phyloP scores from a whole-genome alignment of 2,329 filamentous ascomycete species.

The Trichoderma citrinoviride region DNA sequence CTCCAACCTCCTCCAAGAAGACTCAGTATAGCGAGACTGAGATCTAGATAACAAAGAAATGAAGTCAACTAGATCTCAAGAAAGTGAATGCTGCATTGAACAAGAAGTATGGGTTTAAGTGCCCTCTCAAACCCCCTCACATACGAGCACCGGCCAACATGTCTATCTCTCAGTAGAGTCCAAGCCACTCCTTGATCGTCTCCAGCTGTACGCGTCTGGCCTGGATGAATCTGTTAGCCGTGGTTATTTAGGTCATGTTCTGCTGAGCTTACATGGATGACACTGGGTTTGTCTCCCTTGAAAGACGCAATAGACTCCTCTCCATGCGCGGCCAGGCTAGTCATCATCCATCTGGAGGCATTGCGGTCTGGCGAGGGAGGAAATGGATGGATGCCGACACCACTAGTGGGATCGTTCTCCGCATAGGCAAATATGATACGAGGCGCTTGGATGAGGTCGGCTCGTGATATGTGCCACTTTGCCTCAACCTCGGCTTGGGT shows the following conservation, averaged over 20 bases:
- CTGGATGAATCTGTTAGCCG: not conserved
- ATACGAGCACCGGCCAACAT: not conserved
- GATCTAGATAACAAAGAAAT: not conserved
- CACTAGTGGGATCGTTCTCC: not conserved
- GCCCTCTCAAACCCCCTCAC: not conserved
- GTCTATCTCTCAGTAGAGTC: not conserved
- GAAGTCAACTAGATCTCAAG: not conserved
- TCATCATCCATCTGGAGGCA: not conserved
- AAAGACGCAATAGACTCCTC: not conserved
- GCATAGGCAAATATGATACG: not conserved
- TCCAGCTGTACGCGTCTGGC: not conserved
- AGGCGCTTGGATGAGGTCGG: not conserved
- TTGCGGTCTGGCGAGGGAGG: not conserved
- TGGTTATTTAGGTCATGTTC: not conserved
- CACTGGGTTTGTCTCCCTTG: not conserved
- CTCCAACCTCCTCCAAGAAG: too few species aligned
- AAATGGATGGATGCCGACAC: not conserved
- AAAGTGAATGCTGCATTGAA: too few species aligned
- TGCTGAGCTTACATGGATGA: not conserved
- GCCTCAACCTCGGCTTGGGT: not conserved
- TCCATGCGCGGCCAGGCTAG: not conserved
- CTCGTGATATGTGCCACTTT: not conserved
- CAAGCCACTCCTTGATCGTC: not conserved
- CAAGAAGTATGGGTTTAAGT: not conserved
- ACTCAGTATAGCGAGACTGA: not conserved